A percentile compares a stretch with the other conserved stretches of the same genome.
Conservation (phyloP, 768 basidiomycete genomes). For the Rhizopogon rudus region DNA sequence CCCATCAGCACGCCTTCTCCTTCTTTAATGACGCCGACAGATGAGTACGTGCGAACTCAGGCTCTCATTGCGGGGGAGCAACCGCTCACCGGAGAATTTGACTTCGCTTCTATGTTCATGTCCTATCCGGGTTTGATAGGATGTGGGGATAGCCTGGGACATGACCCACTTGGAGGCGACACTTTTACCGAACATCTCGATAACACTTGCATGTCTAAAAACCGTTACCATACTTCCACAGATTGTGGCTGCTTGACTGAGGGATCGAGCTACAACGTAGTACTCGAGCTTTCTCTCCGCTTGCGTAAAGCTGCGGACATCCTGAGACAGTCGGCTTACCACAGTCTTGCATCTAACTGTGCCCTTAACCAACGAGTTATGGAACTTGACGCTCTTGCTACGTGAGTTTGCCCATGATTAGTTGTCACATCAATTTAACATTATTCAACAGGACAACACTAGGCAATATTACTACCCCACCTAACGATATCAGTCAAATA, state of each 20-base stretch:
- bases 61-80: conserved; percentile 20
- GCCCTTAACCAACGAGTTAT: conserved; percentile 39
- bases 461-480: conserved; percentile 27
- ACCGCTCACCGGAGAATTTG: conserved; percentile 31
- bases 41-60: conserved; percentile 34
- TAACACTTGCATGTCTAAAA: conserved; percentile 10
- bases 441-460: conserved; percentile 33
- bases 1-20: conserved; percentile 26
- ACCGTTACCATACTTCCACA: conserved; percentile 7
- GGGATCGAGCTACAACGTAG: conserved; percentile 45
- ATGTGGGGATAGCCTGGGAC: conserved; percentile 10
- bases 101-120: conserved; percentile 38
- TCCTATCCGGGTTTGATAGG: conserved; percentile 22
- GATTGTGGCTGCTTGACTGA: conserved; percentile 58
- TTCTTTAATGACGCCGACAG: conserved; percentile 39
- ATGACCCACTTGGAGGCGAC: not conserved
- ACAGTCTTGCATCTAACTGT: conserved; percentile 28
- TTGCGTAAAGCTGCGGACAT: conserved; percentile 56
- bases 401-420: conserved; percentile 31
- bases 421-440: conserved; percentile 8
- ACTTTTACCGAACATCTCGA: conserved; percentile 2
- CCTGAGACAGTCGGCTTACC: conserved; percentile 42
- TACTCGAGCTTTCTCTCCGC: conserved; percentile 61
- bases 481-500: conserved; percentile 17
- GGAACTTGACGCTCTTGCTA: conserved; percentile 48